These are phyloP conservation scores for Aspergillus wentii DNA, from an alignment of 495 filamentous ascomycete species.

Conservation along the genomic window DNA sequence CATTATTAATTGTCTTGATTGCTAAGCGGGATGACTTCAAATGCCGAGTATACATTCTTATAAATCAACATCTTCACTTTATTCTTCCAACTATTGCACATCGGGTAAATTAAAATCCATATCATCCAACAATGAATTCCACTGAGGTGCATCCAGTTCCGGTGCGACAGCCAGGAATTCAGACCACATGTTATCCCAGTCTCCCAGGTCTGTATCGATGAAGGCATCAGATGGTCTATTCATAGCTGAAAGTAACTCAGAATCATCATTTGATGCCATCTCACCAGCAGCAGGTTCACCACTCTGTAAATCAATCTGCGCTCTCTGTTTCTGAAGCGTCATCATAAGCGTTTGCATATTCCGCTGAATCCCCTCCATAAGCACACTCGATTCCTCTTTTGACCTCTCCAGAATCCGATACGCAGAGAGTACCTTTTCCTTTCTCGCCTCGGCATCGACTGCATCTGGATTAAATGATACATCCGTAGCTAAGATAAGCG, in stretches of 20 bases:
- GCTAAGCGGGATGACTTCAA: neutral
- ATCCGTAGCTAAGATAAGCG: slow-evolving; percentile 23
- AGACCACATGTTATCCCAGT: slow-evolving; percentile 18
- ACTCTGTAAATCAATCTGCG: neutral
- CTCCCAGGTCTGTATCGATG: no score
- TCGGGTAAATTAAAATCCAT: slow-evolving; percentile 18
- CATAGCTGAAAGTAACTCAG: no score
- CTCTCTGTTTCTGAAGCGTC: slow-evolving; percentile 14
- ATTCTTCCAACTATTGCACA: no score
- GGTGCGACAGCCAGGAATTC: slow-evolving; percentile 22
- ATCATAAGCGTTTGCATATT: slow-evolving; percentile 24
- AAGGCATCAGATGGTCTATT: no score
- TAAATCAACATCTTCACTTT: no score
- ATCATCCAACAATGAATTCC: slow-evolving; percentile 20
- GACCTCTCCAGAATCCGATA: slow-evolving; percentile 19
- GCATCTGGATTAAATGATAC: slow-evolving; percentile 21
- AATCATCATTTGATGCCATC: no score
- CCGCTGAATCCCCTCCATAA: slow-evolving; percentile 18
- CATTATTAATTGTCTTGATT: no score
- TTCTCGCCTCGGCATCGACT: slow-evolving; percentile 15
- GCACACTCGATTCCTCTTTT: slow-evolving; percentile 13
- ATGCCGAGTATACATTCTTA: neutral
- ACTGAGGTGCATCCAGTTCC: slow-evolving; percentile 19
- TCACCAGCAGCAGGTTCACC: no score
- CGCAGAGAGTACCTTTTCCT: slow-evolving; percentile 18